Conservation (phyloP, 2,329 filamentous ascomycete genomes). For the Xylariaceae sp. region DNA sequence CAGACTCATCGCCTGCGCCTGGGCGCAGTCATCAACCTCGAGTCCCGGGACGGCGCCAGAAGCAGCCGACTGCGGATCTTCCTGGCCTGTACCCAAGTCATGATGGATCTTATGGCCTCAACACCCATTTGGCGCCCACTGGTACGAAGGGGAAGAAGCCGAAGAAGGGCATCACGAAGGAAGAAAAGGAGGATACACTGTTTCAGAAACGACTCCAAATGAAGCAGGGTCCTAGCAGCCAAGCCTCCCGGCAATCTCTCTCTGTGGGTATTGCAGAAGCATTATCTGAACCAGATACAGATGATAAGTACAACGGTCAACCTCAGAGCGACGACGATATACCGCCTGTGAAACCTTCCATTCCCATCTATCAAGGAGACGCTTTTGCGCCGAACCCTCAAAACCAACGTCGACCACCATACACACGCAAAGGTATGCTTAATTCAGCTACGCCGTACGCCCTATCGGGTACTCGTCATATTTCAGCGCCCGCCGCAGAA, state of each 20-base stretch:
- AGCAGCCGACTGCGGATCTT: conserved; percentile 11
- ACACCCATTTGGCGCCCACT: conserved; percentile 16
- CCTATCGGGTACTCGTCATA: conserved; percentile 10
- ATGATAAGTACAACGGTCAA: background rate
- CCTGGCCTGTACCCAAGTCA: conserved; percentile 23
- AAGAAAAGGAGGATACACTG: conserved; percentile 17
- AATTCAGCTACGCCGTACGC: background rate
- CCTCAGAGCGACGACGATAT: background rate
- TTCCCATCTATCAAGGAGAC: no score
- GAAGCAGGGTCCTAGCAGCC: conserved; percentile 1
- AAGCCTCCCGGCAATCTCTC: no score
- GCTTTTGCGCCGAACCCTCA: conserved; percentile 5
- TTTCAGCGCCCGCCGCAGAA: conserved; percentile 14
- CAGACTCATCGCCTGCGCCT: no score
- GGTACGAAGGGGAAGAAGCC: conserved; percentile 14
- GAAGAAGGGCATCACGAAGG: conserved; percentile 10
- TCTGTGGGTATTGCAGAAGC: no score
- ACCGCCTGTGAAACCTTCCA: no score
- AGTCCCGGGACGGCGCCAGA: background rate
- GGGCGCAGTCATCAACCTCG: background rate
- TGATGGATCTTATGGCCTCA: conserved; percentile 27
- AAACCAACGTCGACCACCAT: conserved; percentile 9
- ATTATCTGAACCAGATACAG: no score
- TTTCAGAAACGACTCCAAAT: conserved; percentile 8
- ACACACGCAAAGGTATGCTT: conserved; percentile 3